Evolutionary conservation across 768 basidiomycete species (phyloP).

Genomic region (Bullera alba): DNA sequence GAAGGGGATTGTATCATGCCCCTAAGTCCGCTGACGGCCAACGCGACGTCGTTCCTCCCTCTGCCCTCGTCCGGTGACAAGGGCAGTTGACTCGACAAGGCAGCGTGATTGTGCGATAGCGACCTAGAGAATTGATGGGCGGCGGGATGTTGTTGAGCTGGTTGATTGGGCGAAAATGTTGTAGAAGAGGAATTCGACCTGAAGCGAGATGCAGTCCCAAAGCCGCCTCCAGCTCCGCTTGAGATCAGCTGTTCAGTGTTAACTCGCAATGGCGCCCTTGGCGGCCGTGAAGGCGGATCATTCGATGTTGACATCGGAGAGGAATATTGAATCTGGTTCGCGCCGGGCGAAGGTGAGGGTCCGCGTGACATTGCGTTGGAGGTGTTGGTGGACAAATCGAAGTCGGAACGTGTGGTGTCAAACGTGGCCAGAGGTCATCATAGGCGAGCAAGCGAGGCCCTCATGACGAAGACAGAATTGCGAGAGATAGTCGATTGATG

Average conservation of each 20-base stretch:
- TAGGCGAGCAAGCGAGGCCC: no score
- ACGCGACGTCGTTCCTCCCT: slow-evolving; percentile 11
- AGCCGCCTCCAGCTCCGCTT: not conserved
- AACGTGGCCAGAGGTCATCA: no score
- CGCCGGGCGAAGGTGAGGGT: not conserved
- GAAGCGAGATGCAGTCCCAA: not conserved
- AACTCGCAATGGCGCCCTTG: slow-evolving; percentile 2
- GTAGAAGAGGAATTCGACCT: slow-evolving; percentile 6
- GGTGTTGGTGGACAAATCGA: no score
- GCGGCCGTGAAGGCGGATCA: not conserved
- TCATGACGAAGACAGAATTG: no score
- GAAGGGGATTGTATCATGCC: not conserved
- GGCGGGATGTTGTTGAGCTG: not conserved
- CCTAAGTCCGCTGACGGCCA: slow-evolving; percentile 7
- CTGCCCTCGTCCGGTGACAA: not conserved
- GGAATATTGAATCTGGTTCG: not conserved
- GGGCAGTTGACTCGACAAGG: not conserved
- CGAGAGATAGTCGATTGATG: no score
- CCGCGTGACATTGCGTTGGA: not conserved
- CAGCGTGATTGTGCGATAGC: not conserved
- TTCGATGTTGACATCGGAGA: not conserved
- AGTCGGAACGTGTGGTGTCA: no score
- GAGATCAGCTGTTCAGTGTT: not conserved
- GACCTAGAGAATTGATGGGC: slow-evolving; percentile 7
- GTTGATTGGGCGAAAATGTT: not conserved